Conservation (phyloP, 768 basidiomycete genomes). For the Tubosaeta brunneosetosa region DNA sequence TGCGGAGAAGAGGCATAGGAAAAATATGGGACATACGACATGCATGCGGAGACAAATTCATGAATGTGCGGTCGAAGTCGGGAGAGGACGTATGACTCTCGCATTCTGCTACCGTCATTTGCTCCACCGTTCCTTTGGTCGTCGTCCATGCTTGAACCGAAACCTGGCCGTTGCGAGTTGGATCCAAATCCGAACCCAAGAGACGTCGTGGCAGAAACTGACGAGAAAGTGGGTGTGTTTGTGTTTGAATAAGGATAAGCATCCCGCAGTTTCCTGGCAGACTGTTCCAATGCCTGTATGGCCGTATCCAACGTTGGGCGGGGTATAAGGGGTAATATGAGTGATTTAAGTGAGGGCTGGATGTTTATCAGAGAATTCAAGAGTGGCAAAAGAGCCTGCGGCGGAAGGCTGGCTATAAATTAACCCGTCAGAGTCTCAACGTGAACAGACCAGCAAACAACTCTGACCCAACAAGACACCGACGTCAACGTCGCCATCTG, state of each 20-base stretch:
- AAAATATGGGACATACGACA: constrained; percentile 84
- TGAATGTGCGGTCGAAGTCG: constrained; percentile 69
- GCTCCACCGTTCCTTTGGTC: constrained; percentile 20
- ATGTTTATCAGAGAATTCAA: constrained; percentile 61
- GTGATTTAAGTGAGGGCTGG: constrained; percentile 67
- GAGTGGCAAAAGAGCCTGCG: constrained; percentile 70
- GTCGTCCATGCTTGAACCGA: constrained; percentile 30
- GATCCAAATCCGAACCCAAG: constrained; percentile 30
- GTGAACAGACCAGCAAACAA: neutral
- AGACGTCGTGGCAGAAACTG: constrained; percentile 31
- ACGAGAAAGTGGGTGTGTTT: constrained; percentile 35
- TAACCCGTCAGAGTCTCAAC: constrained; percentile 7
- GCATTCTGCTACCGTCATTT: constrained; percentile 56
- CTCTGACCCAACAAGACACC: constrained; percentile 74
- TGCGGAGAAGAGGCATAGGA: constrained; percentile 45
- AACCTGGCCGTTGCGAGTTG: constrained; percentile 21
- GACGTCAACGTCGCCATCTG: constrained; percentile 55
- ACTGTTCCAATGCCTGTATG: constrained; percentile 58
- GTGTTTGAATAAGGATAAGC: constrained; percentile 80
- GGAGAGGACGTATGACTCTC: constrained; percentile 73
- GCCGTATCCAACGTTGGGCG: constrained; percentile 79
- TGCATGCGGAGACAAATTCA: constrained; percentile 72
- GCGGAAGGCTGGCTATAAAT: constrained; percentile 66
- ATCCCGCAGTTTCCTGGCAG: constrained; percentile 70
- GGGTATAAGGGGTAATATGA: constrained; percentile 73